These are phyloP conservation scores for Blattamonas nauphoetae DNA, from an alignment of 78 protist species.

Conservation along the genomic window DNA sequence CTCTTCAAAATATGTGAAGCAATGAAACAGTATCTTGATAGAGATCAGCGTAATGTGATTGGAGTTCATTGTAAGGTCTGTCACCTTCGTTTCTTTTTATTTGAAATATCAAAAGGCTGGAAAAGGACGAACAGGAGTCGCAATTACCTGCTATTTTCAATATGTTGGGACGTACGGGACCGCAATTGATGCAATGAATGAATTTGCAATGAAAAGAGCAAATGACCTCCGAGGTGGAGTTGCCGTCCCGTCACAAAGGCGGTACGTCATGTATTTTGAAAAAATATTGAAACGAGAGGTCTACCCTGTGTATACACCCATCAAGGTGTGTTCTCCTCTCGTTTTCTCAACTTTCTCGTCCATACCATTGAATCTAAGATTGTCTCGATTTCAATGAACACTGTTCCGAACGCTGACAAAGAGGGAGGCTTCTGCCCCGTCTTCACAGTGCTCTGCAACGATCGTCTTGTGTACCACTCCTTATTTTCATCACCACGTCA, in stretches of 20 bases:
- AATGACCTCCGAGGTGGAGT: constrained; percentile 8
- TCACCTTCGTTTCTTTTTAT: neutral
- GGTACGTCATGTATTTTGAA: constrained; percentile 18
- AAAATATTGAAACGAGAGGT: neutral
- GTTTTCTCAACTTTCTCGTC: neutral
- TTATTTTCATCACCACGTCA: no score
- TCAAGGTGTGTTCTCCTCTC: neutral
- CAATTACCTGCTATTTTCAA: constrained; percentile 11
- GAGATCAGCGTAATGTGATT: neutral
- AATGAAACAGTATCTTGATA: neutral
- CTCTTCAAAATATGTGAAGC: neutral
- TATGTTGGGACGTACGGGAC: neutral
- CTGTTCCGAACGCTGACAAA: neutral
- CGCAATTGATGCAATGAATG: constrained; percentile 5
- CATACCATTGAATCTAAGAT: neutral
- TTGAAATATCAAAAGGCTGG: neutral
- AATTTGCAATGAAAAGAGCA: constrained; percentile 5
- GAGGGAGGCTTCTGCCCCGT: neutral
- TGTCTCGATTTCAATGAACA: neutral
- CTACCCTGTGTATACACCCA: neutral
- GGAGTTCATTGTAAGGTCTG: constrained; percentile 8
- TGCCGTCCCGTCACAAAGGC: constrained; percentile 18
- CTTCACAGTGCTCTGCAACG: neutral
- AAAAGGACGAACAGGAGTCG: constrained; percentile 17
- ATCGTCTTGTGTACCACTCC: neutral